phyloP scores from a whole-genome alignment of 805 yeast genomes.

The Candida chilensis region DNA sequence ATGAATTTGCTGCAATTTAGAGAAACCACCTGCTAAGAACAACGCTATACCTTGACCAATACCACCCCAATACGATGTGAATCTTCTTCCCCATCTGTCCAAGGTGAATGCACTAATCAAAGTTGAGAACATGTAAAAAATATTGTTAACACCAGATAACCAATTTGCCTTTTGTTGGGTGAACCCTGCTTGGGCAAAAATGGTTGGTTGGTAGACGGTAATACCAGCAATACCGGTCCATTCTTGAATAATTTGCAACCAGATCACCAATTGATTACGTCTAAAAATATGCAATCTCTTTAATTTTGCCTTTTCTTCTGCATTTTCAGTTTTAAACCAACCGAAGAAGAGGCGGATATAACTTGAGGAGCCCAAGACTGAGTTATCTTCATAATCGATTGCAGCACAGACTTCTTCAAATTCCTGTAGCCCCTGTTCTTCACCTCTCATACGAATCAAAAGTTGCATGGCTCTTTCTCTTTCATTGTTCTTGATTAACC shows the following conservation, averaged over 20 bases:
- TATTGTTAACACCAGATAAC: constrained; percentile 8
- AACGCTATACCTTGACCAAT: constrained; percentile 30
- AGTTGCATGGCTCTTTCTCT: constrained; percentile 15
- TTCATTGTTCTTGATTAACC: constrained; percentile 20
- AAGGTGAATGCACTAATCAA: constrained; percentile 15
- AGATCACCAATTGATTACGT: constrained; percentile 14
- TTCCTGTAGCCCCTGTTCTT: constrained; percentile 4
- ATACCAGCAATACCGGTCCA: constrained; percentile 39
- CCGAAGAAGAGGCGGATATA: constrained; percentile 9
- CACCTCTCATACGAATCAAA: constrained; percentile 4
- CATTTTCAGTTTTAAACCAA: constrained; percentile 7
- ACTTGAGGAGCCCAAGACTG: constrained; percentile 10
- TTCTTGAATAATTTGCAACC: constrained; percentile 24
- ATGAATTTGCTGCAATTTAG: constrained; percentile 11
- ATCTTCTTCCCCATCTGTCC: constrained; percentile 36
- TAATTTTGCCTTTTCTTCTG: constrained; percentile 8
- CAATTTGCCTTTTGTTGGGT: constrained; percentile 17
- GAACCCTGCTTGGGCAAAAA: constrained; percentile 17
- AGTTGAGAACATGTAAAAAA: constrained; percentile 9
- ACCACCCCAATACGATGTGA: constrained; percentile 30
- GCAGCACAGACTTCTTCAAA: constrained; percentile 11
- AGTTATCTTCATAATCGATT: constrained; percentile 13
- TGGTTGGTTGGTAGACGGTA: constrained; percentile 33
- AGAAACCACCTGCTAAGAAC: constrained; percentile 28
- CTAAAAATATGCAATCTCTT: constrained; percentile 13